Percentiles rank a stretch among this genome's conserved stretches.
Evolutionary conservation across 139 green algal genomes (phyloP).

Genomic region (Chlamydomonas eustigma): DNA sequence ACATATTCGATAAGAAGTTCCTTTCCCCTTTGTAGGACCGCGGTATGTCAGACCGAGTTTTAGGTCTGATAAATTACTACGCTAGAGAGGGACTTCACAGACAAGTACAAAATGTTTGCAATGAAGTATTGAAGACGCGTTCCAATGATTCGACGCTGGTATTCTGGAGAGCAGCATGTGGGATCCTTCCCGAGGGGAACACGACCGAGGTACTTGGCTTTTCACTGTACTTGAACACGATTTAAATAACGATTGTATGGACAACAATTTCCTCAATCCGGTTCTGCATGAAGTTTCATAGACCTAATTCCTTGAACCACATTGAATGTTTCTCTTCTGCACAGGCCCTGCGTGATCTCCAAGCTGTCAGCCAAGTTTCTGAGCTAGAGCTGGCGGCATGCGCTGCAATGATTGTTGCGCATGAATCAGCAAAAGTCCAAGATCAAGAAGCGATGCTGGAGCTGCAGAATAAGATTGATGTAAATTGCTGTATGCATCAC

Average conservation of each 20-base stretch:
- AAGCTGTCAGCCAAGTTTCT: slow-evolving; percentile 19
- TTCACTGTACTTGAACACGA: neutral
- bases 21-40: too few relatives aligned
- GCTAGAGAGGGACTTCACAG: slow-evolving; percentile 47
- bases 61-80: slow-evolving; percentile 53
- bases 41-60: slow-evolving; percentile 29
- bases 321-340: neutral
- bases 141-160: slow-evolving; percentile 41
- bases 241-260: neutral
- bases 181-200: slow-evolving; percentile 47
- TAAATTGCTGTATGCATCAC: too few relatives aligned
- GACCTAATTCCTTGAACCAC: neutral
- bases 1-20: too few relatives aligned
- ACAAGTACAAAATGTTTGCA: slow-evolving; percentile 63
- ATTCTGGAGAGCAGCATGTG: slow-evolving; percentile 59
- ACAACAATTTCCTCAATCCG: neutral
- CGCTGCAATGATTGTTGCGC: slow-evolving; percentile 50
- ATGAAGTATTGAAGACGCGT: slow-evolving; percentile 46
- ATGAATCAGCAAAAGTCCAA: slow-evolving; percentile 45
- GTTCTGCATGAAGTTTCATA: neutral
- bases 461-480: slow-evolving; percentile 46
- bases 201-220: slow-evolving; percentile 40
- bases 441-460: slow-evolving; percentile 57
- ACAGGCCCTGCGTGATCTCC: slow-evolving; percentile 61
- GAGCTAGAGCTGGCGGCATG: slow-evolving; percentile 48